Percentiles rank a stretch among this genome's conserved stretches.
phyloP scores from a whole-genome alignment of 192 early-diverging fungal genomes.

The Umbelopsis vinacea region DNA sequence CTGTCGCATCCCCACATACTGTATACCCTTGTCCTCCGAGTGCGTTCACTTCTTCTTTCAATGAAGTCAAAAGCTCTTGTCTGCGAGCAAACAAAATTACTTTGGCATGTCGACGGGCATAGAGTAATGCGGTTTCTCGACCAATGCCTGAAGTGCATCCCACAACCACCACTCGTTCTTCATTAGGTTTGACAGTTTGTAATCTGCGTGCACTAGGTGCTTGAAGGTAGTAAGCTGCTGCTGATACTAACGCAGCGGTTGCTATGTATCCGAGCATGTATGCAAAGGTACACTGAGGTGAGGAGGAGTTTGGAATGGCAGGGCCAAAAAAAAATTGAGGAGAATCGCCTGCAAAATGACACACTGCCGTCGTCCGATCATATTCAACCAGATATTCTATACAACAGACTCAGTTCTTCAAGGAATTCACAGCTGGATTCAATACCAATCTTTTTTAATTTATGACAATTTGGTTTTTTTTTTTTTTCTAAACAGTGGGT shows the following conservation, averaged over 20 bases:
- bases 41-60: constrained; percentile 49
- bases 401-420: too few species aligned
- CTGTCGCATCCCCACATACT: constrained; percentile 64
- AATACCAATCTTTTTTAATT: not conserved
- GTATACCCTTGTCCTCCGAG: constrained; percentile 31
- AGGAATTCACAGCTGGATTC: too few species aligned
- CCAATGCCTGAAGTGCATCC: constrained; percentile 86
- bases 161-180: constrained; percentile 67
- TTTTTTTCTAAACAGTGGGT: not conserved
- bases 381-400: too few species aligned
- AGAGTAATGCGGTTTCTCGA: constrained; percentile 63
- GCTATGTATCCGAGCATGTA: not conserved
- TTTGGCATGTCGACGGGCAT: constrained; percentile 64
- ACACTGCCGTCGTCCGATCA: too few species aligned
- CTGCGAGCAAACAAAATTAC: constrained; percentile 72
- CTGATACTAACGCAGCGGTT: not conserved
- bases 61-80: constrained; percentile 46
- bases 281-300: not conserved
- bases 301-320: not conserved
- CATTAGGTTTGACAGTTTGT: constrained; percentile 24
- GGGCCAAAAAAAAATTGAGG: too few species aligned
- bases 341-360: too few species aligned
- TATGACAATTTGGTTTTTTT: not conserved
- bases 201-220: not conserved
- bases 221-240: not conserved